These are phyloP conservation scores for Pseudocercospora macadamiae DNA, from an alignment of 2,329 filamentous ascomycete species.

Conservation along the genomic window DNA sequence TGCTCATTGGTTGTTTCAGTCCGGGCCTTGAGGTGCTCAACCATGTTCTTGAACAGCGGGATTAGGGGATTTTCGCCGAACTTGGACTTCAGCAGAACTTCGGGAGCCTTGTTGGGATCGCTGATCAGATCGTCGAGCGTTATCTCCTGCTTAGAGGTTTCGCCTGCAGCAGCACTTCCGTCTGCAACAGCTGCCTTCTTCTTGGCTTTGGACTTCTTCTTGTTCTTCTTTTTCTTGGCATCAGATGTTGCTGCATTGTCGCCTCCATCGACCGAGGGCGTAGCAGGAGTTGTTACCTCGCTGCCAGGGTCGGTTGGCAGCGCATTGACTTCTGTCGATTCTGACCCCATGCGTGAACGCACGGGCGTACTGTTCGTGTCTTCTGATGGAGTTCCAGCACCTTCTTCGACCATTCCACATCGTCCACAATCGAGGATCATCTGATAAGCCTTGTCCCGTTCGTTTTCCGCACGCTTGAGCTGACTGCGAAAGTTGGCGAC, in stretches of 20 bases:
- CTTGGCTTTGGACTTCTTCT: constrained; percentile 76
- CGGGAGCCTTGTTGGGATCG: constrained; percentile 19
- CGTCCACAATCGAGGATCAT: constrained; percentile 41
- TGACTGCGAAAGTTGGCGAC: constrained; percentile 35
- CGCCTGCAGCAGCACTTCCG: constrained; percentile 49
- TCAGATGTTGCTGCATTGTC: constrained; percentile 38
- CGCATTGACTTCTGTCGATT: constrained; percentile 30
- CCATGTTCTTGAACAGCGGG: constrained; percentile 21
- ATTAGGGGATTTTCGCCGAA: constrained; percentile 28
- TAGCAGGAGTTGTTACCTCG: constrained; percentile 25
- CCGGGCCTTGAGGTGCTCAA: constrained; percentile 23
- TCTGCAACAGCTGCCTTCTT: constrained; percentile 62
- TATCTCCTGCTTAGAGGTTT: constrained; percentile 18
- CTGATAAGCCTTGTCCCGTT: constrained; percentile 40
- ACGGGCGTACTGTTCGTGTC: constrained; percentile 20
- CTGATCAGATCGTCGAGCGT: constrained; percentile 27
- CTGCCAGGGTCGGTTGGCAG: constrained; percentile 32
- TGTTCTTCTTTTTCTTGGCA: constrained; percentile 76
- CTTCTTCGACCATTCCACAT: constrained; percentile 29
- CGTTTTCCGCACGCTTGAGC: constrained; percentile 34
- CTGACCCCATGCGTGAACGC: constrained; percentile 28
- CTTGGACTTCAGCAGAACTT: constrained; percentile 21
- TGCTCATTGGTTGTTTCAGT: constrained; percentile 23
- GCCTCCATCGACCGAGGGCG: constrained; percentile 24
- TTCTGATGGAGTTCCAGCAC: constrained; percentile 20